Conservation (phyloP, 805 yeast species). For the Candida methanosorbosa region DNA sequence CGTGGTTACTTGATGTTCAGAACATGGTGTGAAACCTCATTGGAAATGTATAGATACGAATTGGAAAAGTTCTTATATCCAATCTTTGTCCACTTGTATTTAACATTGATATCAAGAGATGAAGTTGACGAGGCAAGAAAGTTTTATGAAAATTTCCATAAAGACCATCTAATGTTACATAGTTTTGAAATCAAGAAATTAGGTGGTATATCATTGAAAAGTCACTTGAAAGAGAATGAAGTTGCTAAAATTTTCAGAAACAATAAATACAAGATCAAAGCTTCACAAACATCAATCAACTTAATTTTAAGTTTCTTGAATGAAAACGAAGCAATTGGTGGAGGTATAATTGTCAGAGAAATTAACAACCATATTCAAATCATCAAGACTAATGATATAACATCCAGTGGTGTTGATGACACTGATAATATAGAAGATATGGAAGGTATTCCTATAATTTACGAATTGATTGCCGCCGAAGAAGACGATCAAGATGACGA, state of each 20-base stretch:
- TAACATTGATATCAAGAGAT: conserved; percentile 67
- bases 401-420: conserved; percentile 23
- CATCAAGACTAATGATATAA: conserved; percentile 28
- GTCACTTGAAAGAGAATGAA: conserved; percentile 76
- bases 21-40: conserved; percentile 84
- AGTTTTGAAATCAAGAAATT: conserved; percentile 67
- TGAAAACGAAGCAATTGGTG: conserved; percentile 89
- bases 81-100: conserved; percentile 79
- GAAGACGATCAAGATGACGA: conserved; percentile 9
- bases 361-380: conserved; percentile 76
- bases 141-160: conserved; percentile 67
- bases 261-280: conserved; percentile 64
- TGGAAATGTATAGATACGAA: conserved; percentile 88
- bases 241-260: conserved; percentile 67
- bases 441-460: conserved; percentile 45
- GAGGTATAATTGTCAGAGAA: conserved; percentile 74
- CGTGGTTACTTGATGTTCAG: conserved; percentile 74
- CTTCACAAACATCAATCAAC: conserved; percentile 80
- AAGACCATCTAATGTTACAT: conserved; percentile 69
- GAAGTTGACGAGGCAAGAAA: conserved; percentile 52
- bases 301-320: conserved; percentile 77
- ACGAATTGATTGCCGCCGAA: conserved; percentile 24
- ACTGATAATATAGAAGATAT: conserved; percentile 39
- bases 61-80: conserved; percentile 80
- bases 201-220: conserved; percentile 66